A percentile compares a stretch with the other conserved stretches of the same genome.
Conservation (phyloP, 306 rosid species). For the Benincasa hispida region DNA sequence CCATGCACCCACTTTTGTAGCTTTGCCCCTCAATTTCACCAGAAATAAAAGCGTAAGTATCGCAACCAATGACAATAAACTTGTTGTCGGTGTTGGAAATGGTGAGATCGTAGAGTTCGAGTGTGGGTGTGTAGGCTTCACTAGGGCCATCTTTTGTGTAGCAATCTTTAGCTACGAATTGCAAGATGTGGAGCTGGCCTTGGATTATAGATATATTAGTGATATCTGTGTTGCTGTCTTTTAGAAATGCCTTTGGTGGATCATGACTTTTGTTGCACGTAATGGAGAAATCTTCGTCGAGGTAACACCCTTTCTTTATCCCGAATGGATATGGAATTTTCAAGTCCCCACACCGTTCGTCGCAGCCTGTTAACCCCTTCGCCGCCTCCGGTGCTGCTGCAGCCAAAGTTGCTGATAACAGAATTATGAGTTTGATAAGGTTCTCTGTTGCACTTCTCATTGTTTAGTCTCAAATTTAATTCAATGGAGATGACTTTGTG, state of each 20-base stretch:
- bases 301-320: background rate
- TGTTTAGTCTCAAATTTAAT: no score
- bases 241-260: background rate
- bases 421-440: no score
- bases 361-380: constrained; percentile 15
- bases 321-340: constrained; percentile 42
- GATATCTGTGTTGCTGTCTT: background rate
- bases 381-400: background rate
- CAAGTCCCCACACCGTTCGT: constrained; percentile 12
- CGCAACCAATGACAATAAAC: constrained; percentile 22
- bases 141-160: background rate
- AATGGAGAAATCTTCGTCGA: background rate
- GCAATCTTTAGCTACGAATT: background rate
- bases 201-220: background rate
- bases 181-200: background rate
- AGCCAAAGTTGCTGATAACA: no score
- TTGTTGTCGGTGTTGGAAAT: constrained; percentile 17
- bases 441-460: no score
- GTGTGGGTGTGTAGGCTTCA: background rate
- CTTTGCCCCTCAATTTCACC: background rate
- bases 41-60: background rate
- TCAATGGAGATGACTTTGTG: no score
- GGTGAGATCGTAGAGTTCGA: background rate
- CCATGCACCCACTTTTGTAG: constrained; percentile 19
- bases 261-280: background rate